Base-by-base conservation (phyloP, 2,329 filamentous ascomycete species). In the Sporothrix dimorphospora region DNA sequence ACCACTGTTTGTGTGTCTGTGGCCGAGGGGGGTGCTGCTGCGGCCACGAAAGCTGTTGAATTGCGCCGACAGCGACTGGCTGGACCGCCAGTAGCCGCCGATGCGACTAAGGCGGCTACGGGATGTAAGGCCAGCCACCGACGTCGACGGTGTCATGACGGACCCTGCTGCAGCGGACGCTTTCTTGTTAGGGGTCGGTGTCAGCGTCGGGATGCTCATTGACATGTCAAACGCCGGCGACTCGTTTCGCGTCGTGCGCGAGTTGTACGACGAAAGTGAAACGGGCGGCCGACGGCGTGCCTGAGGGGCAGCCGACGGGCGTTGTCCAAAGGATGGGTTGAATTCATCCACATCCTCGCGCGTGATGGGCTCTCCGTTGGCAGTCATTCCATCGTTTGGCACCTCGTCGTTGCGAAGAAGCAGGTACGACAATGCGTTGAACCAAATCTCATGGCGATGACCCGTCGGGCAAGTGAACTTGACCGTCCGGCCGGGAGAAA, bases 381-480 rank as follows among this genome's bases (percentile, higher is more conserved):
- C 85, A 73, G 87, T 82, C 69, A 88, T 86, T n/a, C 84, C 87
- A 49, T 91, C 90, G 24, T 87, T 67, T 34, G 40, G 57, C 16
- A n/a, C 51, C 3, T 76, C 75, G 42, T 89, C 86, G 34, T 91
- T 94, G 61, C 94, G 90, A 40, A 97, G 86, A 47, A 98, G 87
- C 16, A 99, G 87, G 80, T 99, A 99, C 1, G 94, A 97, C 71
- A 99, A 86, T 0, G 96, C 94, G 78, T 98, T 98, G 86, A 96
- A 97, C 96, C 96, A 99, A 0, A 94, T 98, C 83, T 99, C 96
- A 79, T 99, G 96, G 73, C 96, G 89, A 80, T 98, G 94, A 49
- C 94, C 92, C 3, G 96, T 99, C 1, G 93, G 91, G 74, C 95
- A 97, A 1, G 96, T 99, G 76, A 99, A 97, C 81, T 97, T 95